Percentiles rank a stretch among this genome's conserved stretches.
These are phyloP conservation scores for Amanita fuliginea DNA, from an alignment of 768 basidiomycete genomes.

Conservation along the genomic window DNA sequence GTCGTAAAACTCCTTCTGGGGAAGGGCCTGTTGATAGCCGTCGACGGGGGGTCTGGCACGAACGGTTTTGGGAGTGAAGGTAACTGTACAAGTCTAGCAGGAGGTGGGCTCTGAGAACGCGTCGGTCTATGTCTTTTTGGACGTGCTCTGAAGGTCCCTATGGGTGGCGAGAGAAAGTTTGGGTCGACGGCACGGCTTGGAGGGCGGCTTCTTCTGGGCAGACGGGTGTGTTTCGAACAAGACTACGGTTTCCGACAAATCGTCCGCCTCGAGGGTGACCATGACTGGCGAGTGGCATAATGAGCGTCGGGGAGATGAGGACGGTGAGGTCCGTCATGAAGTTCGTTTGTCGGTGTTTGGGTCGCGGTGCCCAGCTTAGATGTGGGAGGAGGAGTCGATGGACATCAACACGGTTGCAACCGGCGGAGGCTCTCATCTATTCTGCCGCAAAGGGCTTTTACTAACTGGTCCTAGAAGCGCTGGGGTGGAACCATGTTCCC, in stretches of 20 bases:
- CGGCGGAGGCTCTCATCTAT: too few relatives aligned
- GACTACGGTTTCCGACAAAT: constrained; percentile 8
- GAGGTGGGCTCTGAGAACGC: constrained; percentile 36
- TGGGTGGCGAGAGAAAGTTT: constrained; percentile 34
- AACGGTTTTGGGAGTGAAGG: constrained; percentile 5
- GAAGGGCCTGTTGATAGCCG: constrained; percentile 1
- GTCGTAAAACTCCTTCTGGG: constrained; percentile 20
- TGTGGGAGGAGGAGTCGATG: too few relatives aligned
- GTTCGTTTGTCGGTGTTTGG: not conserved
- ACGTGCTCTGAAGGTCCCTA: constrained; percentile 34
- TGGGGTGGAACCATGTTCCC: too few relatives aligned
- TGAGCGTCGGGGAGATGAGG: constrained; percentile 33
- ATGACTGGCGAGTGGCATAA: constrained; percentile 28
- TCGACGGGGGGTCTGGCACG: constrained; percentile 6
- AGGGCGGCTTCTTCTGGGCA: constrained; percentile 10
- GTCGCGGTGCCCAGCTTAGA: too few relatives aligned
- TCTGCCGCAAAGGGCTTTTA: too few relatives aligned
- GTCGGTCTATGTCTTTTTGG: constrained; percentile 27
- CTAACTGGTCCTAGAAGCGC: too few relatives aligned
- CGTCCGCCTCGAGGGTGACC: constrained; percentile 28
- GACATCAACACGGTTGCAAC: too few relatives aligned
- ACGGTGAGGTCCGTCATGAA: constrained; percentile 42
- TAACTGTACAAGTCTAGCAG: constrained; percentile 9
- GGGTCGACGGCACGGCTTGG: constrained; percentile 13
- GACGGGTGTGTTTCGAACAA: constrained; percentile 9